Evolutionary conservation across 352 stramenopile genomes (phyloP).

Genomic region (Pythium grandisporangium): DNA sequence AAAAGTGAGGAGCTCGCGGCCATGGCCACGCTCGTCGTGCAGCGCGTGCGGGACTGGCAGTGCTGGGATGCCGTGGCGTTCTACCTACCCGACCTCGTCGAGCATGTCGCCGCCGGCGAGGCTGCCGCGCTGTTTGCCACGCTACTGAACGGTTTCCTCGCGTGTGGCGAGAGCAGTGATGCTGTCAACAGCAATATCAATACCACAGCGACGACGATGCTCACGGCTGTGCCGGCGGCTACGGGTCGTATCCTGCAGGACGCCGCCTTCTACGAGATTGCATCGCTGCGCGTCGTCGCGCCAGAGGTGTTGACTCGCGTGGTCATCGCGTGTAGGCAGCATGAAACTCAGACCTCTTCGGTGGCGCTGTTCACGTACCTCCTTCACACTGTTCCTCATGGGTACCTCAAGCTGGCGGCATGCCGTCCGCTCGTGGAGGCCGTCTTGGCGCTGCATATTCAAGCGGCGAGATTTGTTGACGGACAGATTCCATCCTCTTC

Average conservation of each 20-base stretch:
- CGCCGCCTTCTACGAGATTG: conserved; percentile 79
- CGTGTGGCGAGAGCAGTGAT: neutral
- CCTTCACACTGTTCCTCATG: conserved; percentile 8
- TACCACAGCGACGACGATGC: no score
- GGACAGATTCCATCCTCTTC: no score
- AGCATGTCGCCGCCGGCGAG: conserved; percentile 10
- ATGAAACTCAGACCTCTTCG: neutral
- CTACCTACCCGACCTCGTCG: conserved; percentile 54
- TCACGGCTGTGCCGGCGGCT: neutral
- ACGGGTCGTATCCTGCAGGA: conserved; percentile 41
- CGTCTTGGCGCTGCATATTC: conserved; percentile 4
- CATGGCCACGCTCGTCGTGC: conserved; percentile 34
- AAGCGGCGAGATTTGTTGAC: no score
- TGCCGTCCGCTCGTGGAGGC: conserved; percentile 3
- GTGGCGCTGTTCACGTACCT: conserved; percentile 7
- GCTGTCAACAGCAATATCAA: no score
- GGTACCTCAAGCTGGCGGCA: conserved; percentile 3
- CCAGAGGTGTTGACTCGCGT: conserved; percentile 18
- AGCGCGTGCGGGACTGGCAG: conserved; percentile 44
- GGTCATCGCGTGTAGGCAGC: no score
- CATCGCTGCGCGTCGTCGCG: conserved; percentile 26
- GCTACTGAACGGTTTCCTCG: conserved; percentile 8
- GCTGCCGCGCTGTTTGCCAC: conserved; percentile 5
- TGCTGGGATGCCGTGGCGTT: conserved; percentile 72
- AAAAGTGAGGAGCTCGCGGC: no score